phyloP scores from a whole-genome alignment of 257 asterid species.

The Nemophila menziesii region DNA sequence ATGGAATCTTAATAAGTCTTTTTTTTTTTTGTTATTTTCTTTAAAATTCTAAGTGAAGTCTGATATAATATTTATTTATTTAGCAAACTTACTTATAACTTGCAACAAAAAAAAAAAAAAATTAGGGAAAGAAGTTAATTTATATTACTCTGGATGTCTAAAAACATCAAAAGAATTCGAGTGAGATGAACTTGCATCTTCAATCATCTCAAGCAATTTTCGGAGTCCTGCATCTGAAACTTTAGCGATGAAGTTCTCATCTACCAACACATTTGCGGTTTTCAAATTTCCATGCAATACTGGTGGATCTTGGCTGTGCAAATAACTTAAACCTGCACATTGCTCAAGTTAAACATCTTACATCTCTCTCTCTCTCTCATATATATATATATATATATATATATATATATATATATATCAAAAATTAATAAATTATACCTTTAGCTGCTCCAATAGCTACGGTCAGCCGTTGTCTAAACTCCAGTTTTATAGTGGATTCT shows the following conservation, averaged over 20 bases:
- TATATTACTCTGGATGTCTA: slow-evolving; percentile 61
- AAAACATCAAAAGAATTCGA: slow-evolving; percentile 29
- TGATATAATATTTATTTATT: no score
- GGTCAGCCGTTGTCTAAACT: slow-evolving; percentile 64
- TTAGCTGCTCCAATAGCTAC: slow-evolving; percentile 68
- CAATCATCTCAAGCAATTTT: slow-evolving; percentile 29
- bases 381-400: no score
- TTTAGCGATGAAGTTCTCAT: slow-evolving; percentile 62
- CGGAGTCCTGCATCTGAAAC: slow-evolving; percentile 63
- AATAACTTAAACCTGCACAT: slow-evolving; percentile 47
- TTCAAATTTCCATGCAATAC: slow-evolving; percentile 47
- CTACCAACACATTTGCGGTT: slow-evolving; percentile 70
- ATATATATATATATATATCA: no score
- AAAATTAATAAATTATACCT: slow-evolving; percentile 50
- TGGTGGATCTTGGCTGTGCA: slow-evolving; percentile 49
- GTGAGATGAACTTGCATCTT: slow-evolving; percentile 36
- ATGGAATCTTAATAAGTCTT: no score
- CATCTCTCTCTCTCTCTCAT: no score
- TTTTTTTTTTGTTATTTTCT: no score
- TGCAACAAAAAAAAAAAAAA: background rate
- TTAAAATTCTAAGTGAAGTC: no score
- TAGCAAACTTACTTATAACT: no score
- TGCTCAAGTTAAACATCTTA: background rate
- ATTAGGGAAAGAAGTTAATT: background rate
- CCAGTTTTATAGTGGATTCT: slow-evolving; percentile 39